A percentile compares a stretch with the other conserved stretches of the same genome.
Conservation (phyloP, 306 rosid species). For the Luffa acutangula region DNA sequence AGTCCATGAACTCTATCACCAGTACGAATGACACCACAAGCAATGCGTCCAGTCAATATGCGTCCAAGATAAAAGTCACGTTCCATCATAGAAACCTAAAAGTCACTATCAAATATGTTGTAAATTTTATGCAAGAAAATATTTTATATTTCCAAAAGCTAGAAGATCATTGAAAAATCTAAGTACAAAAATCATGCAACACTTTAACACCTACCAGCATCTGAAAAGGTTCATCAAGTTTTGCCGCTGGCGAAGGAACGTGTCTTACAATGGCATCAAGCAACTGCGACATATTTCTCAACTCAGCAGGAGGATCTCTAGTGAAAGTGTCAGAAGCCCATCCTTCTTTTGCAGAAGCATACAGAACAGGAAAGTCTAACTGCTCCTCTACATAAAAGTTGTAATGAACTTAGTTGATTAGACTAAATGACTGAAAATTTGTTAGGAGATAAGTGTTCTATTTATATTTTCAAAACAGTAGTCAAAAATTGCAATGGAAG, state of each 20-base stretch:
- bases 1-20: slow-evolving; percentile 94
- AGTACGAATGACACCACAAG: slow-evolving; percentile 62
- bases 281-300: slow-evolving; percentile 73
- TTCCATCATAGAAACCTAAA: slow-evolving; percentile 99
- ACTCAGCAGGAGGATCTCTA: slow-evolving; percentile 79
- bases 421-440: not conserved
- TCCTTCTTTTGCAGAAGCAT: slow-evolving; percentile 99
- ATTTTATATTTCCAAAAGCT: not conserved
- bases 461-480: not conserved
- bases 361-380: slow-evolving; percentile 93
- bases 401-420: slow-evolving; percentile 8
- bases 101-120: slow-evolving; percentile 33
- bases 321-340: slow-evolving; percentile 84
- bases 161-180: slow-evolving; percentile 2
- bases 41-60: slow-evolving; percentile 84
- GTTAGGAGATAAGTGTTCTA: not conserved
- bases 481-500: not conserved
- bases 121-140: slow-evolving; percentile 21
- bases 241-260: slow-evolving; percentile 68
- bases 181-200: slow-evolving; percentile 6
- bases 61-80: slow-evolving; percentile 80
- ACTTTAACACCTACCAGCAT: slow-evolving; percentile 81
- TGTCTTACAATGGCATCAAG: slow-evolving; percentile 72
- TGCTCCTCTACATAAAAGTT: slow-evolving; percentile 65
- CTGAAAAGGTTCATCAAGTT: slow-evolving; percentile 64